These are phyloP conservation scores for Peronosclerospora sorghi DNA, from an alignment of 352 stramenopile species.

Conservation along the genomic window DNA sequence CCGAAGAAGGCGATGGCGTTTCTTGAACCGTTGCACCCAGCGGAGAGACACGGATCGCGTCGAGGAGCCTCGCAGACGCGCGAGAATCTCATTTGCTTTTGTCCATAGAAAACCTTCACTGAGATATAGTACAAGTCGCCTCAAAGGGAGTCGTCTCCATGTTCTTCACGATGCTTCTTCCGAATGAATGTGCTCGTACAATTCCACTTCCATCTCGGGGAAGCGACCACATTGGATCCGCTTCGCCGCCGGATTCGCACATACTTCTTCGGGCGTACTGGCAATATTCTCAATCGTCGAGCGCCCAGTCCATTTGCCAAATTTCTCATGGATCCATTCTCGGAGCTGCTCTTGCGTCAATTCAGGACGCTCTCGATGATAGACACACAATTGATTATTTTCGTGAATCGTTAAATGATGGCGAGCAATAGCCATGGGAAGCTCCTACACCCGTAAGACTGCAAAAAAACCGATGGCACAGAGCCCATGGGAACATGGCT, in stretches of 20 bases:
- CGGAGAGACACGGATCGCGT: conserved; percentile 18
- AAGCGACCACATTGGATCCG: conserved; percentile 25
- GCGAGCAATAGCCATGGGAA: conserved; percentile 7
- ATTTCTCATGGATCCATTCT: conserved; percentile 19
- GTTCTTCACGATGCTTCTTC: conserved; percentile 1
- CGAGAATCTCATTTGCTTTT: conserved; percentile 31
- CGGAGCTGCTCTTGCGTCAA: conserved; percentile 31
- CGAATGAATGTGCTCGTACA: conserved; percentile 16
- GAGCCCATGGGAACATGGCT: conserved; percentile 1
- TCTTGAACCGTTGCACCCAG: conserved; percentile 30
- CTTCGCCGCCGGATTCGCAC: conserved; percentile 21
- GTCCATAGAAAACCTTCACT: conserved; percentile 20
- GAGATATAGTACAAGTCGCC: conserved; percentile 6
- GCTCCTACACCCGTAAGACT: conserved; percentile 15
- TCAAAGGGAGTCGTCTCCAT: not conserved
- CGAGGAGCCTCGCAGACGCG: conserved; percentile 2
- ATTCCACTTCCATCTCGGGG: conserved; percentile 23
- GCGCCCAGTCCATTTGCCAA: conserved; percentile 27
- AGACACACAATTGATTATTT: conserved; percentile 25
- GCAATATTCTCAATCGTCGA: conserved; percentile 31
- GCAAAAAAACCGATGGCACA: conserved; percentile 16
- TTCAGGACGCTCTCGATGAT: conserved; percentile 14
- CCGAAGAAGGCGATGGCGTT: conserved; percentile 23
- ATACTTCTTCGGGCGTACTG: conserved; percentile 15
- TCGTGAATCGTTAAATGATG: conserved; percentile 29